Evolutionary conservation across 1,284 basidiomycete genomes (phyloP).

Genomic region (Hemileia vastatrix): DNA sequence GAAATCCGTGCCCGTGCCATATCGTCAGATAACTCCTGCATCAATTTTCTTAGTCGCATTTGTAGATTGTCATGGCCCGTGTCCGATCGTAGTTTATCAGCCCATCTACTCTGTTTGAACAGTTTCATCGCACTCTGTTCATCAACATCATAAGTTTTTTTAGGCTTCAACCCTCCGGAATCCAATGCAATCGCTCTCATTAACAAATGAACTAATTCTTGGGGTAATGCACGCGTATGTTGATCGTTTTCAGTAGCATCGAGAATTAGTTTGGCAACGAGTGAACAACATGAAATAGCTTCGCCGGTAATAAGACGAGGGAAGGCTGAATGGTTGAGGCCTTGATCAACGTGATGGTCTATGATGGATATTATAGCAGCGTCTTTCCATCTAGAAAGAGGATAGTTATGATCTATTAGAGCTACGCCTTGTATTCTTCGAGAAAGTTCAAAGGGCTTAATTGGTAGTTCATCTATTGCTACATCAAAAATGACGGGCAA

Average conservation of each 20-base stretch:
- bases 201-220: slow-evolving; percentile 29
- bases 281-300: slow-evolving; percentile 38
- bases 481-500: background rate
- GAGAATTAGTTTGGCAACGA: slow-evolving; percentile 39
- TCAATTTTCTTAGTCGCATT: slow-evolving; percentile 25
- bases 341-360: slow-evolving; percentile 44
- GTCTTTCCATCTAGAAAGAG: slow-evolving; percentile 35
- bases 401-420: slow-evolving; percentile 44
- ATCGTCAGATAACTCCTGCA: slow-evolving; percentile 36
- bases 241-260: slow-evolving; percentile 26
- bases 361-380: slow-evolving; percentile 37
- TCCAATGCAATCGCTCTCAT: slow-evolving; percentile 33
- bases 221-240: slow-evolving; percentile 24
- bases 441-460: slow-evolving; percentile 37
- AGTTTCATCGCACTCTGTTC: slow-evolving; percentile 19
- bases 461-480: slow-evolving; percentile 44
- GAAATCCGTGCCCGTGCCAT: slow-evolving; percentile 37
- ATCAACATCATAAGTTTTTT: slow-evolving; percentile 24
- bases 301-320: slow-evolving; percentile 37
- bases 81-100: background rate
- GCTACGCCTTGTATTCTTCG: slow-evolving; percentile 38
- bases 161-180: slow-evolving; percentile 24
- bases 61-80: background rate
- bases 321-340: slow-evolving; percentile 31
- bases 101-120: slow-evolving; percentile 22